Evolutionary conservation across 331 rosid species (phyloP).

Genomic region (Dryas integrifolia): DNA sequence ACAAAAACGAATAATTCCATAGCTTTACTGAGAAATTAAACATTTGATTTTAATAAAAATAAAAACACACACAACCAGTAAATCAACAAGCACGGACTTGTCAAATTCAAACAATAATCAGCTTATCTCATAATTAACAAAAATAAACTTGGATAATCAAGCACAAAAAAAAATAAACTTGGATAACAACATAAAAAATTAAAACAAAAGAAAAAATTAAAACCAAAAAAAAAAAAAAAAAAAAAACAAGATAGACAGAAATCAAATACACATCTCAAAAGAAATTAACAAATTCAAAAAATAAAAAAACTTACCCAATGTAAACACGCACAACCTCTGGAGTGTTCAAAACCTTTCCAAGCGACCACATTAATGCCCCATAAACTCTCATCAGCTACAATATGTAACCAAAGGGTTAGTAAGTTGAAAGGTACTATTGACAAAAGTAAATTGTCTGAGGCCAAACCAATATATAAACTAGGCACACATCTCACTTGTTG

Average conservation of each 20-base stretch:
- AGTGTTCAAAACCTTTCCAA: constrained; percentile 82
- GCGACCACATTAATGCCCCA: constrained; percentile 98
- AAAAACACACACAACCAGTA: constrained; percentile 1
- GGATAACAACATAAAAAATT: background rate
- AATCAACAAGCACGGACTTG: constrained; percentile 17
- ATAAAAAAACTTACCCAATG: constrained; percentile 59
- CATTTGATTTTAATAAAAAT: background rate
- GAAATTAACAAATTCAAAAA: background rate
- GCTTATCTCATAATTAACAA: constrained; percentile 30
- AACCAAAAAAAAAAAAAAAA: constrained; percentile 13
- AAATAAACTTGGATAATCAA: constrained; percentile 34
- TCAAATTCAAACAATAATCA: constrained; percentile 28
- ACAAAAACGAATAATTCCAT: constrained; percentile 15
- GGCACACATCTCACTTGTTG: constrained; percentile 63
- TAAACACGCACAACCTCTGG: constrained; percentile 91
- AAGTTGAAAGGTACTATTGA: background rate
- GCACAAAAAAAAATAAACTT: constrained; percentile 17
- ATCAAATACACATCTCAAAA: background rate
- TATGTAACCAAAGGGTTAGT: background rate
- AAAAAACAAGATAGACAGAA: background rate
- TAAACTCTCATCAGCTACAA: constrained; percentile 91
- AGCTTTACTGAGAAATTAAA: constrained; percentile 29
- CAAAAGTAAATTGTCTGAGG: background rate
- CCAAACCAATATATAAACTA: background rate
- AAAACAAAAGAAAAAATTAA: background rate